Evolutionary conservation across 1,139 yeast species (phyloP).

Genomic region (Zygoascus sp.): DNA sequence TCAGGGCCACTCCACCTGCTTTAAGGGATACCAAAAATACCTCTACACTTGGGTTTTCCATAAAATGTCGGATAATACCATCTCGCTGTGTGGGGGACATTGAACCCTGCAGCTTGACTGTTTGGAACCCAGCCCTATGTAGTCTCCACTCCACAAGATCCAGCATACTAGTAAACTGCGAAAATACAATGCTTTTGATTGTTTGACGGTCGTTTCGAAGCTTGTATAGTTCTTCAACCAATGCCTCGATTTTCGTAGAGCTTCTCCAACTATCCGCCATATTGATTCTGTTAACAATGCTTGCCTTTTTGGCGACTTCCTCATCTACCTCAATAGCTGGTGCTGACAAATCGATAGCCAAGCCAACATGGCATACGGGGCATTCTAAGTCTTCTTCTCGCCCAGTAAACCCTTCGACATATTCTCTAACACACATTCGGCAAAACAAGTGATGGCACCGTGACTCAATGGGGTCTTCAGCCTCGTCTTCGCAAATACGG

Average conservation of each 20-base stretch:
- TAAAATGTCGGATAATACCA: constrained; percentile 80
- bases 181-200: constrained; percentile 90
- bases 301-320: constrained; percentile 61
- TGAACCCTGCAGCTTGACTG: constrained; percentile 90
- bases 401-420: constrained; percentile 77
- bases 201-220: constrained; percentile 83
- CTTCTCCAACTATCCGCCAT: constrained; percentile 86
- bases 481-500: constrained; percentile 93
- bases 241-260: constrained; percentile 92
- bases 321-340: constrained; percentile 77
- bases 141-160: constrained; percentile 94
- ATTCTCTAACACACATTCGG: constrained; percentile 85
- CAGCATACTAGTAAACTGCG: constrained; percentile 94
- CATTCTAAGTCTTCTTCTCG: constrained; percentile 63
- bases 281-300: constrained; percentile 84
- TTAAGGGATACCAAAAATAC: constrained; percentile 89
- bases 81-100: constrained; percentile 97
- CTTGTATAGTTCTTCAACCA: constrained; percentile 86
- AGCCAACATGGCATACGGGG: constrained; percentile 92
- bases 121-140: constrained; percentile 87
- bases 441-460: constrained; percentile 93
- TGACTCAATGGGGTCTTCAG: constrained; percentile 94
- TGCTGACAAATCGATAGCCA: constrained; percentile 84
- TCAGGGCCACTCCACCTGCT: constrained; percentile 98
- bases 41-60: constrained; percentile 89